Evolutionary conservation across 768 basidiomycete genomes (phyloP).

Genomic region (Grammothele lineata): DNA sequence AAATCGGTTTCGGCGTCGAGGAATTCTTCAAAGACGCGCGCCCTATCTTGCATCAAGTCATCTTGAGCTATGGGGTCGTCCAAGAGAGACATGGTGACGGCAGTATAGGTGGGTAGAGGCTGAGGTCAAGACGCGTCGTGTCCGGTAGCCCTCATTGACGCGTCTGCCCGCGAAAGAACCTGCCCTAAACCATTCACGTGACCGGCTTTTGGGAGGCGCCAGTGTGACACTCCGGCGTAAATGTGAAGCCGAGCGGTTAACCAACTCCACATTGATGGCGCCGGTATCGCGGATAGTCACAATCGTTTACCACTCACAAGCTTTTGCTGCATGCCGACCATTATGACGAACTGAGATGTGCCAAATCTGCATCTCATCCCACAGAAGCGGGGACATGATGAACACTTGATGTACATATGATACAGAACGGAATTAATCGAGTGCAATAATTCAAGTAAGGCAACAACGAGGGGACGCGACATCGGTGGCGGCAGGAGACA

Average conservation of each 20-base stretch:
- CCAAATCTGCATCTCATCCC: too few relatives aligned
- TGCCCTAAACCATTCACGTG: constrained; percentile 28
- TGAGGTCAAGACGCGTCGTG: constrained; percentile 22
- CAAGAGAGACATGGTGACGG: constrained; percentile 31
- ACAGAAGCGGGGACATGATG: too few relatives aligned
- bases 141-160: constrained; percentile 13
- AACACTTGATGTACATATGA: constrained; percentile 6
- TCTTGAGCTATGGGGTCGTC: constrained; percentile 59
- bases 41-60: constrained; percentile 73
- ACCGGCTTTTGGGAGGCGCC: too few relatives aligned
- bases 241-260: too few relatives aligned
- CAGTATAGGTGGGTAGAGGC: not conserved
- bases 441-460: constrained; percentile 7
- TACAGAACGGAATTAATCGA: constrained; percentile 13
- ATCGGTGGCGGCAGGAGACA: not conserved
- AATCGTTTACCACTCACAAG: too few relatives aligned
- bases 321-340: too few relatives aligned
- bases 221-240: too few relatives aligned
- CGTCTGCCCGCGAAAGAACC: constrained; percentile 24
- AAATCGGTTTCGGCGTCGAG: constrained; percentile 60
- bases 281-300: too few relatives aligned
- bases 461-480: constrained; percentile 13
- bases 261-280: too few relatives aligned
- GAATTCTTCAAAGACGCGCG: constrained; percentile 81
- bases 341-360: too few relatives aligned